These are phyloP conservation scores for Populus pruinosa DNA, from an alignment of 345 rosid species.

Conservation along the genomic window DNA sequence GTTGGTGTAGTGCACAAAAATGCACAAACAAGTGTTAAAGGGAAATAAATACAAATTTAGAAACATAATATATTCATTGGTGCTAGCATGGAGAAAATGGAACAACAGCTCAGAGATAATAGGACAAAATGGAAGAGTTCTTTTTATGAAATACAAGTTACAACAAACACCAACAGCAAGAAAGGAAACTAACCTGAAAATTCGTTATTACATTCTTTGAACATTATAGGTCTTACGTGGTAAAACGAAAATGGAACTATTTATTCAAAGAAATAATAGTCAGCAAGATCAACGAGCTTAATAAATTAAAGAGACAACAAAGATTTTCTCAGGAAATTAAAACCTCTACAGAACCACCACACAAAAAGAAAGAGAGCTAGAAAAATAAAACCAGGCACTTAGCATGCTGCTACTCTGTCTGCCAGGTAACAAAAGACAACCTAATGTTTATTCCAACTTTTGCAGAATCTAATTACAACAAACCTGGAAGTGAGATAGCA, in stretches of 20 bases:
- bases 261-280: too few species aligned
- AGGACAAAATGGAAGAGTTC: background rate
- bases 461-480: background rate
- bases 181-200: background rate
- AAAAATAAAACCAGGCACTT: background rate
- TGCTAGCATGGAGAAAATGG: background rate
- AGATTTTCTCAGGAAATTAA: background rate
- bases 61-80: background rate
- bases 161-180: background rate
- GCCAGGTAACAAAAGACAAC: constrained; percentile 1
- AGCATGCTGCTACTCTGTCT: background rate
- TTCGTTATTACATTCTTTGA: background rate
- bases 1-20: background rate
- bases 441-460: background rate
- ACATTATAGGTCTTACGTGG: too few species aligned
- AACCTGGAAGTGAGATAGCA: background rate
- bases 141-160: background rate
- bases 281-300: background rate
- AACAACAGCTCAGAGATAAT: background rate
- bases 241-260: too few species aligned
- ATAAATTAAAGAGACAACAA: too few species aligned
- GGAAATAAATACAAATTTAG: background rate
- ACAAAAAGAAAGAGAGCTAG: background rate
- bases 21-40: background rate
- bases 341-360: background rate